These are phyloP conservation scores for Evernia prunastri DNA, from an alignment of 495 filamentous ascomycete genomes.

Conservation along the genomic window DNA sequence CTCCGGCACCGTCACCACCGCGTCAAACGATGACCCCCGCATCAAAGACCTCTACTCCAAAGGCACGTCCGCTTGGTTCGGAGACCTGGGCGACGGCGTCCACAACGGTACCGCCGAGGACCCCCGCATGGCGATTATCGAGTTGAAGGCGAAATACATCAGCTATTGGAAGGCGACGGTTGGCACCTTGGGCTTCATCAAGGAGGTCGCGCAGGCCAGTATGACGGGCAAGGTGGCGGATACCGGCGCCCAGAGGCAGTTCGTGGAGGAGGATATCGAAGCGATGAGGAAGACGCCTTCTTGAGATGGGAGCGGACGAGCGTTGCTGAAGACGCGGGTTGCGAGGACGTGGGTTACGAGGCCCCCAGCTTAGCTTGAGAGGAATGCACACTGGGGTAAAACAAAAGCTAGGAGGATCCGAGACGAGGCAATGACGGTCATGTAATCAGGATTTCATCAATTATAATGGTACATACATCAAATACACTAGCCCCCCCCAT, in stretches of 20 bases:
- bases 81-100: conserved; percentile 40
- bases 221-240: conserved; percentile 27
- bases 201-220: conserved; percentile 27
- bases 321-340: too few species aligned
- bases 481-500: too few species aligned
- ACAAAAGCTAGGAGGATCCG: too few species aligned
- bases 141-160: conserved; percentile 48
- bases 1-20: conserved; percentile 29
- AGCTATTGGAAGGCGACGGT: conserved; percentile 29
- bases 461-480: too few species aligned
- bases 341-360: background rate
- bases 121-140: conserved; percentile 52
- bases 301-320: background rate
- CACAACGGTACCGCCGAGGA: conserved; percentile 36
- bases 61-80: conserved; percentile 38
- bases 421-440: too few species aligned
- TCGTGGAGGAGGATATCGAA: conserved; percentile 25
- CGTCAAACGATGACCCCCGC: conserved; percentile 33
- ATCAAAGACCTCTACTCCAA: conserved; percentile 38
- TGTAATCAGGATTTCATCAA: too few species aligned
- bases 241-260: conserved; percentile 25
- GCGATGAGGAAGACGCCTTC: conserved; percentile 18
- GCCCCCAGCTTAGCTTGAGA: too few species aligned
- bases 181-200: conserved; percentile 22
- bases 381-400: background rate